Percentiles rank a stretch among this genome's conserved stretches.
phyloP scores from a whole-genome alignment of 805 yeast species.

The Maudiozyma serrabonitensis region DNA sequence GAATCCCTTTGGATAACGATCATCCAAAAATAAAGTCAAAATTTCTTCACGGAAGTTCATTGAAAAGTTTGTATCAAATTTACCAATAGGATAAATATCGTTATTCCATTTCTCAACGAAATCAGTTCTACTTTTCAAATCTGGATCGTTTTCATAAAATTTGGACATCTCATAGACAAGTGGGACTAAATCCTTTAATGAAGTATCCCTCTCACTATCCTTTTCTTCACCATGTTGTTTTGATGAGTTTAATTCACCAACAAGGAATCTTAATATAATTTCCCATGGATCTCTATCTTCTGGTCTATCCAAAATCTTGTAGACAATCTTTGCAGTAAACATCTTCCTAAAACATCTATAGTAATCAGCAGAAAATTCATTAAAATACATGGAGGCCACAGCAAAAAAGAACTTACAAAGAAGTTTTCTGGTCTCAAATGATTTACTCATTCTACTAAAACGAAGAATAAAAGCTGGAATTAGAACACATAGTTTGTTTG shows the following conservation, averaged over 20 bases:
- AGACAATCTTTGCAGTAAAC: slow-evolving; percentile 23
- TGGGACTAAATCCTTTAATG: slow-evolving; percentile 3
- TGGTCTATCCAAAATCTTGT: slow-evolving; percentile 19
- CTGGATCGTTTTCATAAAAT: background rate
- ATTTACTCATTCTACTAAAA: slow-evolving; percentile 8
- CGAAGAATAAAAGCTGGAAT: slow-evolving; percentile 23
- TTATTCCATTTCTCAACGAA: slow-evolving; percentile 13
- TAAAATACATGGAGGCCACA: slow-evolving; percentile 22
- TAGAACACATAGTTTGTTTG: slow-evolving; percentile 18
- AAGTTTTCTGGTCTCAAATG: slow-evolving; percentile 6
- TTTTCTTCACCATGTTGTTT: background rate
- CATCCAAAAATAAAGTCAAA: slow-evolving; percentile 8
- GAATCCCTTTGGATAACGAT: slow-evolving; percentile 8
- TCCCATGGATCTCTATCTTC: slow-evolving; percentile 19
- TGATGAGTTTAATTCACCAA: slow-evolving; percentile 10
- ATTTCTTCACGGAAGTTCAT: slow-evolving; percentile 12
- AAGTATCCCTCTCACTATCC: slow-evolving; percentile 3
- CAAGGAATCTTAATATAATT: slow-evolving; percentile 19
- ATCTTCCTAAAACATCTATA: slow-evolving; percentile 24
- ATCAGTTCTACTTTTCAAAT: background rate
- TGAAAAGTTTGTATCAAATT: slow-evolving; percentile 6
- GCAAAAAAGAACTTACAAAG: slow-evolving; percentile 15
- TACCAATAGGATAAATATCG: slow-evolving; percentile 12
- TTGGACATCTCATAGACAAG: slow-evolving; percentile 1
- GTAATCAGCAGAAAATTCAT: slow-evolving; percentile 23